phyloP scores from a whole-genome alignment of 768 basidiomycete species.

The Russula emetica region DNA sequence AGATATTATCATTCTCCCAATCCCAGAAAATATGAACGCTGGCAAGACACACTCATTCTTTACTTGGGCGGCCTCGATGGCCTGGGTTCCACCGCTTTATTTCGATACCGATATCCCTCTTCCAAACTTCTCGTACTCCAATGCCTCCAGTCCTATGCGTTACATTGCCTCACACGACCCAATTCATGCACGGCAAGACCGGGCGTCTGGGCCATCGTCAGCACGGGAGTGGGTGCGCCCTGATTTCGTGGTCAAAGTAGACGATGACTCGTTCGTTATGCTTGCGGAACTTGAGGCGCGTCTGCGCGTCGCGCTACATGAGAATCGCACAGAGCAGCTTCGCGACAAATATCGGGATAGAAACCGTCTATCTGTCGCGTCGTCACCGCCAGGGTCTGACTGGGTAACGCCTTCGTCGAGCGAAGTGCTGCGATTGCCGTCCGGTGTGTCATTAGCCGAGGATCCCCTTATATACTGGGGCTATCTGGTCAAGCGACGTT shows the following conservation, averaged over 20 bases:
- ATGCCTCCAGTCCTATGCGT: slow-evolving; percentile 51
- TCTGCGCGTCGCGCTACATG: slow-evolving; percentile 70
- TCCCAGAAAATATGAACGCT: slow-evolving; percentile 91
- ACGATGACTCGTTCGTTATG: slow-evolving; percentile 95
- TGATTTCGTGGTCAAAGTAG: slow-evolving; percentile 89
- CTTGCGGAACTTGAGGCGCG: slow-evolving; percentile 91
- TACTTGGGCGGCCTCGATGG: slow-evolving; percentile 86
- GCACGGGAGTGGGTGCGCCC: slow-evolving; percentile 73
- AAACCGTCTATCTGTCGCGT: not conserved
- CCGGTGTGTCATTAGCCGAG: slow-evolving; percentile 28
- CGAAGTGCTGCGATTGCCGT: slow-evolving; percentile 10
- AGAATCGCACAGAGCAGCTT: not conserved
- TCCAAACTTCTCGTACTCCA: slow-evolving; percentile 62
- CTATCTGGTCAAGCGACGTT: slow-evolving; percentile 84
- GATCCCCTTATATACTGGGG: slow-evolving; percentile 87
- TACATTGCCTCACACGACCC: slow-evolving; percentile 71
- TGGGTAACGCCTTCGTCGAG: not conserved
- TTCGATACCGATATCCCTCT: slow-evolving; percentile 42
- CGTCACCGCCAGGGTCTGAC: not conserved
- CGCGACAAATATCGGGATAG: not conserved
- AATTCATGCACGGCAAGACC: slow-evolving; percentile 50
- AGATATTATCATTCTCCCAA: slow-evolving; percentile 80
- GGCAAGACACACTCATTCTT: slow-evolving; percentile 93
- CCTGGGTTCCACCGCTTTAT: slow-evolving; percentile 84
- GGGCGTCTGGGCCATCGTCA: slow-evolving; percentile 39